Base-by-base conservation (phyloP, 805 yeast genomes). In the Huiozyma naganishii region DNA sequence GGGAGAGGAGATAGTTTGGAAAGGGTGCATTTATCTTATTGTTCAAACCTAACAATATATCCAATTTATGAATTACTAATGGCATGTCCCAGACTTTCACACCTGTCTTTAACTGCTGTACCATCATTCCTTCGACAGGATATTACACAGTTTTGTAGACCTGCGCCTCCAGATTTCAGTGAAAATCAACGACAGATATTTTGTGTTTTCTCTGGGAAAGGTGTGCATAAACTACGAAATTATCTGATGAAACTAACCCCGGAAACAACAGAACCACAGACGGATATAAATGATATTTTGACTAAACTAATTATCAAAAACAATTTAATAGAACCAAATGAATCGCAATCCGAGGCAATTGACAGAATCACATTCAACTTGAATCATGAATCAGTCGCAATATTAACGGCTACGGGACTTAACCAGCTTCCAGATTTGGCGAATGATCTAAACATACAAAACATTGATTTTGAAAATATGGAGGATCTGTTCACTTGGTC, bases 201-300 rank as follows among this genome's bases (percentile, higher is more conserved):
- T 57, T 90, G 97, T 66, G 98, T 90, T 9, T 92, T 88, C 58
- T 80, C 90, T 32, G 97, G 97, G 1, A 77, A 76, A 47, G 97
- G 97, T 7, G 95, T 92, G 12, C 74, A 70, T 40, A 76, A 77
- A 47, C 70, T 90, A 49, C 74, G 96, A 49, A 78, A 76, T 36
- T 80, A 83, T 58, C 70, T 90, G 39, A 79, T 73, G 55, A 61
- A 61, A 36, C 38, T 66, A 29, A 60, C 64, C 2, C 54, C 59
- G 13, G 65, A 65, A 9, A 59, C 65, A 1, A 55, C 50, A 42
- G 63, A 64, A 1, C 65, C 64, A 5, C 64, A 59, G 41, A 58
- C 62, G 1, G 60, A 58, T 37, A 55, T 60, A 9, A 52, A 53
- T 28, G 65, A 61, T 29, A 56, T 60, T 27, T 45, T 59, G 33